Conservation (phyloP, 2,329 filamentous ascomycete genomes). For the Exserohilum turcica region DNA sequence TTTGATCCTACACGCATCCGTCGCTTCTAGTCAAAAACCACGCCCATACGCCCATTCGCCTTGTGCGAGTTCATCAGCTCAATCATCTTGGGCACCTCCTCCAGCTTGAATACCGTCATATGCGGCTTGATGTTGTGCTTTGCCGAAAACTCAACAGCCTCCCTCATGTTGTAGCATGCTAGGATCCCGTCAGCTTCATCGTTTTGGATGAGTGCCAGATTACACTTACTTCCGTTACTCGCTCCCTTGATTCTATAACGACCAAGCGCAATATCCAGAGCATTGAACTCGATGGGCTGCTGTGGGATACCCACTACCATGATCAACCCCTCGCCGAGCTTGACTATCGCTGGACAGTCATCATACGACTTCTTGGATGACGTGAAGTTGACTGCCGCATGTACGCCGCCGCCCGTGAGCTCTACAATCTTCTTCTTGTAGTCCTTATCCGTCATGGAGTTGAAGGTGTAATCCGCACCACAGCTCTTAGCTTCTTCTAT, state of each 20-base stretch:
- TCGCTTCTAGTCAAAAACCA: slow-evolving; percentile 27
- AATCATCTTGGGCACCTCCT: slow-evolving; percentile 44
- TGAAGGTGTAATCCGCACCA: slow-evolving; percentile 41
- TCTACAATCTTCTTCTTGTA: slow-evolving; percentile 38
- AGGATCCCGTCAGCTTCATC: slow-evolving; percentile 48
- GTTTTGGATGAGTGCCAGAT: background rate
- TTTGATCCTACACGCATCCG: background rate
- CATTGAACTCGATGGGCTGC: slow-evolving; percentile 40
- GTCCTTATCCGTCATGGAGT: slow-evolving; percentile 35
- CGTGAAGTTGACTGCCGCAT: slow-evolving; percentile 41
- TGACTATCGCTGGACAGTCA: slow-evolving; percentile 40
- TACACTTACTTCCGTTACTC: slow-evolving; percentile 42
- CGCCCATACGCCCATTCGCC: slow-evolving; percentile 39
- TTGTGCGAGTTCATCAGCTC: slow-evolving; percentile 42
- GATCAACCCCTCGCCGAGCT: slow-evolving; percentile 35
- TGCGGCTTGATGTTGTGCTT: slow-evolving; percentile 43
- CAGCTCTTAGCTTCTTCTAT: slow-evolving; percentile 39
- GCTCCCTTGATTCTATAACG: slow-evolving; percentile 36
- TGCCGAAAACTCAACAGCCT: slow-evolving; percentile 41
- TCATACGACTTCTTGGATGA: slow-evolving; percentile 42
- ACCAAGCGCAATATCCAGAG: slow-evolving; percentile 39
- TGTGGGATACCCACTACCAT: slow-evolving; percentile 45
- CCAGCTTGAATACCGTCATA: slow-evolving; percentile 34
- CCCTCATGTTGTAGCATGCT: slow-evolving; percentile 46
- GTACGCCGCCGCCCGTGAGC: slow-evolving; percentile 36